Base-by-base conservation (phyloP, 371 early-diverging fungal species). In the Vittaforma corneae region DNA sequence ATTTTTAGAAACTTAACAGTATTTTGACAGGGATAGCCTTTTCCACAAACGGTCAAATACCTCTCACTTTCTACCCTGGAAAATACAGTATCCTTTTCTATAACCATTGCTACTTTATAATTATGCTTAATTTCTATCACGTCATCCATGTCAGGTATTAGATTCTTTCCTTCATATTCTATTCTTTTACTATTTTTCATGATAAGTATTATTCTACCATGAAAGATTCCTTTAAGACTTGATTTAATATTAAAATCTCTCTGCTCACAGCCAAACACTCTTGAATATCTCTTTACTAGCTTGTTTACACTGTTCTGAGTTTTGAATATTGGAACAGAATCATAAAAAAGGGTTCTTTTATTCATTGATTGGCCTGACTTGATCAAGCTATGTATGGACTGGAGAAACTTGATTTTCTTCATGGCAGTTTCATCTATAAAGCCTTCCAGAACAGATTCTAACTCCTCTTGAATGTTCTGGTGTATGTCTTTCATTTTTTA, bases 61-160 rank as follows among this genome's bases (percentile, higher is more conserved):
- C 22, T 22, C 37, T 46, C 34, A 26, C 66, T 26, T 14, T 60
- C 20, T 24, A 71, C 65, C 29, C 38, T 45, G 11, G 32, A 57
- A 34, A 79, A 71, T 1, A 77, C 47, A 29, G 72, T 66, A 28
- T 79, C 79, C 61, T 79, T 79, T 50, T 79, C 79, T 28, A 79
- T 64, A 18, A 79, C 72, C 22, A 79, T 2, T 29, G 71, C 35
- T 3, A 30, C 52, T 20, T 46, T 38, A n/a, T 34, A 9, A 5
- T 16, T 28, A 22, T 24, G 34, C 14, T 58, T 22, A 29, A 73
- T 50, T 44, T 52, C 45, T 4, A 18, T 24, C 4, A 63, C 52
- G 0, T 37, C 14, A 16, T 37, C n/a, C 63, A 77, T 73, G 4
- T 71, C 63, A 2, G 79, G 79, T 29, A 79, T 79, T n/a, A 79